Evolutionary conservation across 1,284 basidiomycete genomes (phyloP).

Genomic region (Neotropicomus parvogracilis): DNA sequence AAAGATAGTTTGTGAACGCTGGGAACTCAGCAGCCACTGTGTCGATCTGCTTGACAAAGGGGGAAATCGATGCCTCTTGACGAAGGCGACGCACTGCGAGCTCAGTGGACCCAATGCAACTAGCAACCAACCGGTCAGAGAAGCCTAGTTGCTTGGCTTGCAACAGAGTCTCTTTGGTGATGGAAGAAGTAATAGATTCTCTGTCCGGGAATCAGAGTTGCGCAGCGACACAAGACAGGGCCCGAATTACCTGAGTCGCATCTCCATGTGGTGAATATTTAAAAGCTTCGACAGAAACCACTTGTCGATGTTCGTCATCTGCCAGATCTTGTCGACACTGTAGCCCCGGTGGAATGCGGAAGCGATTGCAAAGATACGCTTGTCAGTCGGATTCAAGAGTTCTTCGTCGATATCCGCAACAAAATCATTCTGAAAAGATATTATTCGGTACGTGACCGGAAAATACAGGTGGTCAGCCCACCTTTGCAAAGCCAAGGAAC

Average conservation of each 20-base stretch:
- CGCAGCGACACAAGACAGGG: background rate
- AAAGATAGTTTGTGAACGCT: slow-evolving; percentile 97
- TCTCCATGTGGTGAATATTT: slow-evolving; percentile 80
- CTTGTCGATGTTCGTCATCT: slow-evolving; percentile 96
- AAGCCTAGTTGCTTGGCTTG: slow-evolving; percentile 95
- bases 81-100: slow-evolving; percentile 85
- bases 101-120: slow-evolving; percentile 80
- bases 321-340: slow-evolving; percentile 92
- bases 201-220: slow-evolving; percentile 39
- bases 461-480: slow-evolving; percentile 31
- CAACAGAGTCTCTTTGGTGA: slow-evolving; percentile 67
- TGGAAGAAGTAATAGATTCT: slow-evolving; percentile 62
- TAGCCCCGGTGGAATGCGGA: slow-evolving; percentile 88
- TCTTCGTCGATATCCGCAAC: slow-evolving; percentile 86
- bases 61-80: slow-evolving; percentile 79
- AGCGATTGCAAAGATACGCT: slow-evolving; percentile 89
- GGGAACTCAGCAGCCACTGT: slow-evolving; percentile 99
- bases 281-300: slow-evolving; percentile 95
- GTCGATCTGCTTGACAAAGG: slow-evolving; percentile 98
- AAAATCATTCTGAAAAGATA: slow-evolving; percentile 63
- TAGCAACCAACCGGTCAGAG: slow-evolving; percentile 88
- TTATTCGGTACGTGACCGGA: background rate
- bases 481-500: slow-evolving; percentile 90
- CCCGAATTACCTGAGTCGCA: slow-evolving; percentile 59
- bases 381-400: slow-evolving; percentile 85